A percentile compares a stretch with the other conserved stretches of the same genome.
These are phyloP conservation scores for Symmetrospora coprosmae DNA, from an alignment of 768 basidiomycete species.

Conservation along the genomic window DNA sequence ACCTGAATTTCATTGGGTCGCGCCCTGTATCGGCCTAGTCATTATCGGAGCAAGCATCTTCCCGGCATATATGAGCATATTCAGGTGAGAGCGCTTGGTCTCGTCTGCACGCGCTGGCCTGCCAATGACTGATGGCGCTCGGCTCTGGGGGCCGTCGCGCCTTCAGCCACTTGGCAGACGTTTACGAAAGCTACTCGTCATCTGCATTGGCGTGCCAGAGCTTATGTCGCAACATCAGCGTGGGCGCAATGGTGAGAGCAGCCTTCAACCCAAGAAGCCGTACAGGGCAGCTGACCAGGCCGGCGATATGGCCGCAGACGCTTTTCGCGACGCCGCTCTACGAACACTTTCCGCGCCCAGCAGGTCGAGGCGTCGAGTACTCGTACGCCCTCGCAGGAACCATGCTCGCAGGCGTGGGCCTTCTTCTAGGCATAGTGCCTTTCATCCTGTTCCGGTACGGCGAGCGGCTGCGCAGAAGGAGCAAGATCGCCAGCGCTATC, in stretches of 20 bases:
- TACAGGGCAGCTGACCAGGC: too few relatives aligned
- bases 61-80: slow-evolving; percentile 13
- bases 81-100: too few relatives aligned
- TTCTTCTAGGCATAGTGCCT: background rate
- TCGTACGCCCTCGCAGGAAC: slow-evolving; percentile 6
- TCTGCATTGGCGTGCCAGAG: slow-evolving; percentile 3
- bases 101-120: too few relatives aligned
- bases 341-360: background rate
- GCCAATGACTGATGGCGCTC: too few relatives aligned
- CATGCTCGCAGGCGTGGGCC: background rate
- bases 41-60: slow-evolving; percentile 10
- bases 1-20: slow-evolving; percentile 16
- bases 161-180: slow-evolving; percentile 18
- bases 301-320: too few relatives aligned
- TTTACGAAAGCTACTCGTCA: slow-evolving; percentile 16
- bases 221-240: slow-evolving; percentile 2
- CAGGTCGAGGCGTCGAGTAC: background rate
- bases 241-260: background rate
- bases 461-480: slow-evolving; percentile 1
- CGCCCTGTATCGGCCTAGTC: slow-evolving; percentile 9
- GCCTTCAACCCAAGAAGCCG: too few relatives aligned
- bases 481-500: slow-evolving; percentile 18
- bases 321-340: slow-evolving; percentile 13
- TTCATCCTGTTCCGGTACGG: background rate
- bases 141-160: too few relatives aligned